These are phyloP conservation scores for Hortaea sp. DNA, from an alignment of 2,329 filamentous ascomycete species.

Conservation along the genomic window DNA sequence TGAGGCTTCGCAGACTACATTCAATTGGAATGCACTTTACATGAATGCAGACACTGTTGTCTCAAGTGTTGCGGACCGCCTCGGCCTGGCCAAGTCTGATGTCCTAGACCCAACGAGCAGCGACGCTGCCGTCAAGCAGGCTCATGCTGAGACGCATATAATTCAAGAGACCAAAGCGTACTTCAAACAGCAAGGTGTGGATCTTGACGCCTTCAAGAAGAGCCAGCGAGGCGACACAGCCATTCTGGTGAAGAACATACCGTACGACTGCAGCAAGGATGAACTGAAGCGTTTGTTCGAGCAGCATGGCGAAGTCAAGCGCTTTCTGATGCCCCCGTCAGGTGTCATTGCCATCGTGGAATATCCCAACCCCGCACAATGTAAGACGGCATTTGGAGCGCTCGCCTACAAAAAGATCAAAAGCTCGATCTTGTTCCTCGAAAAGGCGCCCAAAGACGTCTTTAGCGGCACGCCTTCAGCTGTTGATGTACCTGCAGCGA, in stretches of 20 bases:
- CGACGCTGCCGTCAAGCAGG: slow-evolving; percentile 91
- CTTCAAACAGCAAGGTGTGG: slow-evolving; percentile 77
- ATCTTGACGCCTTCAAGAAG: slow-evolving; percentile 83
- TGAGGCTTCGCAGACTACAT: slow-evolving; percentile 65
- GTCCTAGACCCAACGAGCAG: slow-evolving; percentile 90
- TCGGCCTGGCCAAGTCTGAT: slow-evolving; percentile 85
- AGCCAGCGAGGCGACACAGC: slow-evolving; percentile 74
- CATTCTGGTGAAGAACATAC: slow-evolving; percentile 91
- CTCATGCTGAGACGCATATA: slow-evolving; percentile 87
- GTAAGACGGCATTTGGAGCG: slow-evolving; percentile 71
- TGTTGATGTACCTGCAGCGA: slow-evolving; percentile 20
- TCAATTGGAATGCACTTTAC: slow-evolving; percentile 99
- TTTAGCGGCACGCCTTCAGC: slow-evolving; percentile 40
- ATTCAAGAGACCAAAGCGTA: slow-evolving; percentile 95
- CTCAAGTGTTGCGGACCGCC: slow-evolving; percentile 71
- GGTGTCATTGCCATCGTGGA: slow-evolving; percentile 92
- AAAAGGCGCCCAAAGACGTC: slow-evolving; percentile 81
- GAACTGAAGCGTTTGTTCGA: slow-evolving; percentile 76
- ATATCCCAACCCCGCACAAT: slow-evolving; percentile 68
- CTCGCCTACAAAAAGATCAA: slow-evolving; percentile 86
- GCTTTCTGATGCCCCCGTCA: slow-evolving; percentile 82
- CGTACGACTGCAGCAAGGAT: slow-evolving; percentile 67
- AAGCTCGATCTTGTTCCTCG: slow-evolving; percentile 82
- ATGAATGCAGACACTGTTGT: slow-evolving; percentile 94
- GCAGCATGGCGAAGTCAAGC: slow-evolving; percentile 70